Percentiles rank a stretch among this genome's conserved stretches.
Conservation (phyloP, 345 rosid genomes). For the Melastoma malabathricum region DNA sequence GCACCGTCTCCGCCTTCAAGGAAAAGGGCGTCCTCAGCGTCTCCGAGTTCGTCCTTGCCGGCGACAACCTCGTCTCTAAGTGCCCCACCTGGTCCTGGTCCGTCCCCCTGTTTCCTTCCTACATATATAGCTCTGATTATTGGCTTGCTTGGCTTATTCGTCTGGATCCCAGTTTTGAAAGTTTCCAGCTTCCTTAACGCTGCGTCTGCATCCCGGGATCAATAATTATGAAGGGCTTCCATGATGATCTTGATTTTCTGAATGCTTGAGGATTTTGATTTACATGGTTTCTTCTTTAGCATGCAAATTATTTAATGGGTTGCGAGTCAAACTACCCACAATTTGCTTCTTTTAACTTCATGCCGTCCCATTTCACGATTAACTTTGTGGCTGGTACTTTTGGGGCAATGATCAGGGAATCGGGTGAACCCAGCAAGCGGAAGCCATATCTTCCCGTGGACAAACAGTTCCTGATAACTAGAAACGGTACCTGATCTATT, state of each 20-base stretch:
- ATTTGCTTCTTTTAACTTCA: not conserved
- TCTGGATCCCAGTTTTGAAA: not conserved
- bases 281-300: too few relatives aligned
- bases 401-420: slow-evolving; percentile 45
- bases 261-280: too few relatives aligned
- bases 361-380: not conserved
- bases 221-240: too few relatives aligned
- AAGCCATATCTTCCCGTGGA: slow-evolving; percentile 74
- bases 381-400: not conserved
- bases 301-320: too few relatives aligned
- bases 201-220: too few relatives aligned
- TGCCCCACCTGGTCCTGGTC: slow-evolving; percentile 99
- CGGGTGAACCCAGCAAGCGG: slow-evolving; percentile 87
- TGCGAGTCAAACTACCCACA: too few relatives aligned
- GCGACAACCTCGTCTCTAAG: slow-evolving; percentile 93
- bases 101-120: not conserved
- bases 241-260: too few relatives aligned
- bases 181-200: too few relatives aligned
- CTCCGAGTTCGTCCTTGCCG: slow-evolving; percentile 77
- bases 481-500: slow-evolving; percentile 47
- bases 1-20: slow-evolving; percentile 91
- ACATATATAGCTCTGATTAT: too few relatives aligned
- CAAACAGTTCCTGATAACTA: slow-evolving; percentile 87
- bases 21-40: slow-evolving; percentile 98
- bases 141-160: not conserved